These are phyloP conservation scores for Tetracladium setigerum DNA, from an alignment of 495 filamentous ascomycete genomes.

Conservation along the genomic window DNA sequence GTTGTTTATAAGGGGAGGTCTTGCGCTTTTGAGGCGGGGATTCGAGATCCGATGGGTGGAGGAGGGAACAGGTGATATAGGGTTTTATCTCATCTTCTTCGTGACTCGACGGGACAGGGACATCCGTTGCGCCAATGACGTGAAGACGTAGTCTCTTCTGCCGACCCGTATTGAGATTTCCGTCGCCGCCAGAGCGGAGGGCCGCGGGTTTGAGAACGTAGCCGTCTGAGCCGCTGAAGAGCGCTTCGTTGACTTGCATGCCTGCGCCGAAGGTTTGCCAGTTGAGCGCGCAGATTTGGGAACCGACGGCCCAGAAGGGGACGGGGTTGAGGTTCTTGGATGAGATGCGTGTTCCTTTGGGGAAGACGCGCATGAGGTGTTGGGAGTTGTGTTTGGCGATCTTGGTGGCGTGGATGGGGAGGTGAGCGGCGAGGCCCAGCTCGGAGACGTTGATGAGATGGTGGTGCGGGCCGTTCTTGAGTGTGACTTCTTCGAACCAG, in stretches of 20 bases:
- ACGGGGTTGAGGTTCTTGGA: conserved; percentile 43
- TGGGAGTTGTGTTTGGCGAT: conserved; percentile 41
- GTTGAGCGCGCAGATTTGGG: conserved; percentile 49
- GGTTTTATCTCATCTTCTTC: conserved; percentile 35
- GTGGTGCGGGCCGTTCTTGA: conserved; percentile 40
- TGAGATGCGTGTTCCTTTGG: conserved; percentile 48
- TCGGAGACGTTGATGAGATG: conserved; percentile 53
- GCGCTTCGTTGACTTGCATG: conserved; percentile 49
- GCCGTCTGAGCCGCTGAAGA: conserved; percentile 44
- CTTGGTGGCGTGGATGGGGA: conserved; percentile 25
- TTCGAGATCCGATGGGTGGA: conserved; percentile 33
- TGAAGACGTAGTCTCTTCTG: conserved; percentile 32
- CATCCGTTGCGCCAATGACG: conserved; percentile 41
- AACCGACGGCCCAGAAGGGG: conserved; percentile 45
- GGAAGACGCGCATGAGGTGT: conserved; percentile 48
- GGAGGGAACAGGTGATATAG: conserved; percentile 45
- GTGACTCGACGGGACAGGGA: conserved; percentile 31
- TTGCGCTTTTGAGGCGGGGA: conserved; percentile 38
- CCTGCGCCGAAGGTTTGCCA: conserved; percentile 48
- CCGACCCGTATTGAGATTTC: conserved; percentile 24
- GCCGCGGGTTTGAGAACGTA: conserved; percentile 46
- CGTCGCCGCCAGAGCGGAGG: conserved; percentile 38
- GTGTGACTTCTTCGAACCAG: conserved; percentile 32
- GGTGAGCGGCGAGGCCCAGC: conserved; percentile 31
- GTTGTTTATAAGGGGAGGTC: conserved; percentile 39